These are phyloP conservation scores for Sclerotinia spermophila DNA, from an alignment of 2,329 filamentous ascomycete genomes.

Conservation along the genomic window DNA sequence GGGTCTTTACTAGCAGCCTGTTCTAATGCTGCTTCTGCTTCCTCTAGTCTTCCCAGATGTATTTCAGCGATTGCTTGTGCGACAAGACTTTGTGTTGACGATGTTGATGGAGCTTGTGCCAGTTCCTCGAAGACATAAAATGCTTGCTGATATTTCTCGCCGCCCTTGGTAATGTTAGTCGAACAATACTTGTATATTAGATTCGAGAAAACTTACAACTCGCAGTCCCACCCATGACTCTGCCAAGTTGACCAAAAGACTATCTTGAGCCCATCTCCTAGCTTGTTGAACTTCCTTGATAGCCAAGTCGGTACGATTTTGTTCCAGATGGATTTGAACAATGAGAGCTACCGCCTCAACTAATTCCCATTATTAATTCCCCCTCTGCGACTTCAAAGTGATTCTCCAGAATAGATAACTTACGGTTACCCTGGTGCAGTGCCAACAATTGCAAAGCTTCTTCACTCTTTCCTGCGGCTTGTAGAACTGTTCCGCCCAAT, in stretches of 20 bases:
- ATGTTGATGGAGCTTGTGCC: conserved; percentile 78
- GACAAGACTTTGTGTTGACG: conserved; percentile 71
- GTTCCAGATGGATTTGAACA: conserved; percentile 85
- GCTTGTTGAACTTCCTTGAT: conserved; percentile 84
- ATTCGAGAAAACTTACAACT: conserved; percentile 53
- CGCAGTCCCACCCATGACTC: conserved; percentile 93
- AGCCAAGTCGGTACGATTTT: conserved; percentile 88
- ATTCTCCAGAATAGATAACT: conserved; percentile 34
- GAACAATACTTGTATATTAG: conserved; percentile 31
- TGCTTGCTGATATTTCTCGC: conserved; percentile 91
- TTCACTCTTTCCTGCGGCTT: conserved; percentile 75
- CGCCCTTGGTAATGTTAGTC: conserved; percentile 58
- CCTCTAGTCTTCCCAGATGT: conserved; percentile 82
- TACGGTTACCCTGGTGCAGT: conserved; percentile 83
- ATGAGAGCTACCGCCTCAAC: conserved; percentile 79
- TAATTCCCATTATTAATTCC: conserved; percentile 36
- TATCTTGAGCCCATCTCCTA: conserved; percentile 92
- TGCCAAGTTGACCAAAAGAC: conserved; percentile 84
- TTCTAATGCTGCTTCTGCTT: conserved; percentile 82
- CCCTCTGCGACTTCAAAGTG: neutral
- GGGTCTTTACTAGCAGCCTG: conserved; percentile 74
- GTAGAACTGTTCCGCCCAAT: conserved; percentile 75
- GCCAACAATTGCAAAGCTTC: conserved; percentile 76
- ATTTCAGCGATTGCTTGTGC: conserved; percentile 89
- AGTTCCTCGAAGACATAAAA: conserved; percentile 98